Evolutionary conservation across 116 monocot species (phyloP).

Genomic region (Trichopus zeylanicus): DNA sequence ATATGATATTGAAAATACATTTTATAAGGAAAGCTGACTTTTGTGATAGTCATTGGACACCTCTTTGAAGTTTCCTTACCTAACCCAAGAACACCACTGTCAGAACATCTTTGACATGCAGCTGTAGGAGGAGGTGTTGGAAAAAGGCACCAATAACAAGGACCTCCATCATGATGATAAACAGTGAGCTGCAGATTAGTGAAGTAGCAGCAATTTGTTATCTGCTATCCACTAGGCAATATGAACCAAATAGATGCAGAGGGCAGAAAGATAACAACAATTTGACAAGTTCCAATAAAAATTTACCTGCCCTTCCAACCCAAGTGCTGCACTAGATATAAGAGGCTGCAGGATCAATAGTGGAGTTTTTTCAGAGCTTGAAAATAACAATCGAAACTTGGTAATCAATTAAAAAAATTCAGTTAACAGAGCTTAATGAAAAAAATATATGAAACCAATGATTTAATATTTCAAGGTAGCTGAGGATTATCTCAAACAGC

Average conservation of each 20-base stretch:
- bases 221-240: too few relatives aligned
- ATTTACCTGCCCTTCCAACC: constrained; percentile 92
- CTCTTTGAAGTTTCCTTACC: constrained; percentile 39
- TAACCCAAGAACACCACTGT: constrained; percentile 98
- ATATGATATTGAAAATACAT: neutral
- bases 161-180: constrained; percentile 89
- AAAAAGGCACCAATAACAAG: constrained; percentile 97
- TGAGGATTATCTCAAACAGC: neutral
- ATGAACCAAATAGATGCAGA: neutral
- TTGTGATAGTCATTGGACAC: neutral
- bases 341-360: constrained; percentile 62
- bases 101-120: constrained; percentile 97
- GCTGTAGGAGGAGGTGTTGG: constrained; percentile 85
- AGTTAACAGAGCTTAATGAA: neutral
- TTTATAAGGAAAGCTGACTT: neutral
- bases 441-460: neutral
- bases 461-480: neutral
- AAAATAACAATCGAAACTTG: neutral
- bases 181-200: constrained; percentile 63
- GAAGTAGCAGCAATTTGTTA: neutral
- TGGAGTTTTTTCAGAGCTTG: neutral
- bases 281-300: constrained; percentile 9
- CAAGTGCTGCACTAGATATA: constrained; percentile 92
- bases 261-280: neutral
- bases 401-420: neutral